A percentile compares a stretch with the other conserved stretches of the same genome.
phyloP scores from a whole-genome alignment of 305 asterid species.

The Rubia tinctorum region DNA sequence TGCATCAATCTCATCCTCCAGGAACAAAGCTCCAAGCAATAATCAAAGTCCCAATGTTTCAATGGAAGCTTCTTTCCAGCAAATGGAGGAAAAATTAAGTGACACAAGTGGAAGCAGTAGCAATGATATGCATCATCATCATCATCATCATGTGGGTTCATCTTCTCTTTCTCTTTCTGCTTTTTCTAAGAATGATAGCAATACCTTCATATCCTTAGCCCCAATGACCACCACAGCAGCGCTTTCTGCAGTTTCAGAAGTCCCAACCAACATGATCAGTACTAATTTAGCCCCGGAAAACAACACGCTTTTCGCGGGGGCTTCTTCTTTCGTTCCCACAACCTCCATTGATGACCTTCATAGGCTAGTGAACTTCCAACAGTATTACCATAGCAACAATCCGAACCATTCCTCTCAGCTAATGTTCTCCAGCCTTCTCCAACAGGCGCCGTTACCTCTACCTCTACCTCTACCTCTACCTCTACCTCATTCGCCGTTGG shows the following conservation, averaged over 20 bases:
- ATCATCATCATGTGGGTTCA: not conserved
- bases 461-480: not conserved
- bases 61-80: constrained; percentile 13
- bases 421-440: constrained; percentile 6
- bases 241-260: not conserved
- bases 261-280: not conserved
- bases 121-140: constrained; percentile 21
- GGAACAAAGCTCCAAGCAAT: not conserved
- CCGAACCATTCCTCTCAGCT: constrained; percentile 11
- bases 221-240: constrained; percentile 11
- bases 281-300: not conserved
- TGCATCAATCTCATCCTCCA: not conserved
- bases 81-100: constrained; percentile 20
- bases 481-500: constrained; percentile 1
- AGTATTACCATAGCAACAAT: constrained; percentile 11
- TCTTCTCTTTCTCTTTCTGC: constrained; percentile 1
- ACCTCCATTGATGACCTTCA: constrained; percentile 28
- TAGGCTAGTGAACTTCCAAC: constrained; percentile 26
- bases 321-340: constrained; percentile 12
- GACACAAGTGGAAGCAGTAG: constrained; percentile 30
- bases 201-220: constrained; percentile 18
- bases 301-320: constrained; percentile 6
- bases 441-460: constrained; percentile 4
- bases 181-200: constrained; percentile 16
- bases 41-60: not conserved